Percentiles rank a stretch among this genome's conserved stretches.
Conservation (phyloP, 148 eudicot genomes). For the Arbutus unedo region DNA sequence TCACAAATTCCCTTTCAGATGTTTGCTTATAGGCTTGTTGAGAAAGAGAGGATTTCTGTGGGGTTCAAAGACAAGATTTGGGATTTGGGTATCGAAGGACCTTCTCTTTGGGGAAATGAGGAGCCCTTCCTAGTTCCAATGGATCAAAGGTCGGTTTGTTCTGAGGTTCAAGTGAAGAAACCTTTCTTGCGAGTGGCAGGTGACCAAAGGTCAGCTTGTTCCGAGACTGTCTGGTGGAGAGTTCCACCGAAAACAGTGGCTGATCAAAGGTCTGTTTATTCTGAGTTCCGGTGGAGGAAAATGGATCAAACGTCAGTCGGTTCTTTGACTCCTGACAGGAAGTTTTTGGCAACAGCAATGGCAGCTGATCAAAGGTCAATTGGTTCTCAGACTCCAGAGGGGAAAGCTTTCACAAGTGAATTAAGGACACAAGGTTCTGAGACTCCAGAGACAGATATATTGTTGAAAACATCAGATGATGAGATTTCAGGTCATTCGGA, state of each 20-base stretch:
- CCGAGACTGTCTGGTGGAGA: slow-evolving; percentile 25
- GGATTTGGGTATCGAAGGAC: slow-evolving; percentile 44
- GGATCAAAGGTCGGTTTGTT: slow-evolving; percentile 64
- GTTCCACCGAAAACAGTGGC: not conserved
- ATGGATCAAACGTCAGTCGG: slow-evolving; percentile 4
- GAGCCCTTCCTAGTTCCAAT: slow-evolving; percentile 27
- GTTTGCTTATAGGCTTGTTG: slow-evolving; percentile 50
- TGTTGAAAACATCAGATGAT: slow-evolving; percentile 17
- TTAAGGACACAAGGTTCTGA: slow-evolving; percentile 20
- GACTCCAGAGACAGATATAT: slow-evolving; percentile 30
- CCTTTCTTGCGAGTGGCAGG: not conserved
- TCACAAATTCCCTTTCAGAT: slow-evolving; percentile 60
- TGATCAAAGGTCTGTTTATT: slow-evolving; percentile 21
- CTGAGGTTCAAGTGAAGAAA: slow-evolving; percentile 37
- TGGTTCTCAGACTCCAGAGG: slow-evolving; percentile 19
- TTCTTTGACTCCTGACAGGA: slow-evolving; percentile 22
- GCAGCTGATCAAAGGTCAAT: slow-evolving; percentile 18
- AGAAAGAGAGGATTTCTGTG: slow-evolving; percentile 44
- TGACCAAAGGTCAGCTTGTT: slow-evolving; percentile 37
- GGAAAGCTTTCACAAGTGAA: slow-evolving; percentile 12
- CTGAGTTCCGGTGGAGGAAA: slow-evolving; percentile 29
- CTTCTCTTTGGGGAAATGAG: slow-evolving; percentile 27
- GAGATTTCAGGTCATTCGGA: slow-evolving; percentile 12
- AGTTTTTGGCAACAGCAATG: not conserved
- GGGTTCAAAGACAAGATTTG: slow-evolving; percentile 39